Conservation (phyloP, 768 basidiomycete genomes). For the Sistotremastrum niveocremeum region DNA sequence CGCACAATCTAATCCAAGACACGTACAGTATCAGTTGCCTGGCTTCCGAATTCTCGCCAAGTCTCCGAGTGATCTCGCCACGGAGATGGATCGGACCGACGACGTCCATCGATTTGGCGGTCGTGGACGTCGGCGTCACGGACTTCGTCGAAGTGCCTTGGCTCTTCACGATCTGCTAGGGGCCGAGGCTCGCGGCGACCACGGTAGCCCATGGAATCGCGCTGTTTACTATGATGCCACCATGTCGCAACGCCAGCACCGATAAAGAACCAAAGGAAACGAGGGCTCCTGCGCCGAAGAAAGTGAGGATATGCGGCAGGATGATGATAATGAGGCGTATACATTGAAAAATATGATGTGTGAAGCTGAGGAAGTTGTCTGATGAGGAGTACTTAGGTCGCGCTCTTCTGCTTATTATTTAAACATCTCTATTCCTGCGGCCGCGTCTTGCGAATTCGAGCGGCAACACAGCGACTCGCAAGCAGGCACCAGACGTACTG, state of each 20-base stretch:
- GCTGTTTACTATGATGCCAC: constrained; percentile 26
- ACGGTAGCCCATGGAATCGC: constrained; percentile 24
- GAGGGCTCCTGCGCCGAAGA: constrained; percentile 32
- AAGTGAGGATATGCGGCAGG: neutral
- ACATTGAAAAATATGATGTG: no score
- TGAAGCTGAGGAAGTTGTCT: no score
- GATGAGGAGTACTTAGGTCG: no score
- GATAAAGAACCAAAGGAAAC: constrained; percentile 55
- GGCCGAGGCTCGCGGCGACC: constrained; percentile 17
- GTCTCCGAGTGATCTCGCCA: constrained; percentile 38
- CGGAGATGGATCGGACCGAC: constrained; percentile 7
- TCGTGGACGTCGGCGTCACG: constrained; percentile 7
- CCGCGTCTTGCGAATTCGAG: no score
- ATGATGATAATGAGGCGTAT: constrained; percentile 7
- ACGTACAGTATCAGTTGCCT: constrained; percentile 26
- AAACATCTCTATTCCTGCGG: no score
- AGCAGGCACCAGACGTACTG: no score
- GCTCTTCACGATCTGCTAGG: neutral
- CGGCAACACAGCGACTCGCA: no score
- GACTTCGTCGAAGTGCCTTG: constrained; percentile 2
- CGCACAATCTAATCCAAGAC: constrained; percentile 14
- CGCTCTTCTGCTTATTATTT: no score
- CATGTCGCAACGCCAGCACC: constrained; percentile 33
- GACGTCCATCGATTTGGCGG: constrained; percentile 4
- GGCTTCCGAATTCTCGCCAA: constrained; percentile 29